A percentile compares a stretch with the other conserved stretches of the same genome.
These are phyloP conservation scores for Colletotrichum spaethianum DNA, from an alignment of 2,329 filamentous ascomycete species.

Conservation along the genomic window DNA sequence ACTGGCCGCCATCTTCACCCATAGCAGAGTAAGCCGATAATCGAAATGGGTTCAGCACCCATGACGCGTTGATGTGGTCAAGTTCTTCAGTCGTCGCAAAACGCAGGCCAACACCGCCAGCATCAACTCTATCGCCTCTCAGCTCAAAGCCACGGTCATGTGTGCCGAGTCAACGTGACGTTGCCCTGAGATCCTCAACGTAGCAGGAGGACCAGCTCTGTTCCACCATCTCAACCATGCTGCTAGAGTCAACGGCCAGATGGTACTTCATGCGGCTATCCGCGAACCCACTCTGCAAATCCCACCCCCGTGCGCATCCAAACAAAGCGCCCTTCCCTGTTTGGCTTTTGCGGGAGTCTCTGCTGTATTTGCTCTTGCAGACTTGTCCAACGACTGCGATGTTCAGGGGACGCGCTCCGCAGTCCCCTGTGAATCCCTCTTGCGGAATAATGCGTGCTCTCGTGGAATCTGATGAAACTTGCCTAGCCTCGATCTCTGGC, in stretches of 20 bases:
- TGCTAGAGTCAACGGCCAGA: conserved; percentile 43
- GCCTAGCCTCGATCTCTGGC: conserved; percentile 53
- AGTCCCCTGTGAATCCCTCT: conserved; percentile 57
- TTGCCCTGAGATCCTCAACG: conserved; percentile 31
- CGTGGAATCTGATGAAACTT: conserved; percentile 58
- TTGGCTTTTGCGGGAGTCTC: conserved; percentile 52
- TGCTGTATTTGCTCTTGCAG: conserved; percentile 59
- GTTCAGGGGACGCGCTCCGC: conserved; percentile 54
- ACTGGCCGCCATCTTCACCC: not conserved
- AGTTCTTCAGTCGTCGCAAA: not conserved
- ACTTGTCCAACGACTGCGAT: conserved; percentile 51
- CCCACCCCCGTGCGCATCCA: conserved; percentile 38
- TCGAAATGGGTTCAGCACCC: conserved; percentile 1
- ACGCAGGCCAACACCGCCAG: conserved; percentile 3
- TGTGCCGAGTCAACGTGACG: conserved; percentile 67
- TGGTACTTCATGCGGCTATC: conserved; percentile 65
- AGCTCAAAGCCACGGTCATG: conserved; percentile 54
- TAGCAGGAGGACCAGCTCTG: conserved; percentile 58
- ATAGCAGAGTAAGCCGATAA: conserved; percentile 13
- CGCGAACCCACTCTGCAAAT: conserved; percentile 48
- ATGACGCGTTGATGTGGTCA: not conserved
- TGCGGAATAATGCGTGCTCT: conserved; percentile 52
- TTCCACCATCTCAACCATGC: conserved; percentile 53
- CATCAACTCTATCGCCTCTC: conserved; percentile 4
- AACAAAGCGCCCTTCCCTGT: conserved; percentile 50